Percentiles rank a stretch among this genome's conserved stretches.
phyloP scores from a whole-genome alignment of 2,329 filamentous ascomycete species.

The Arthroderma uncinatum region DNA sequence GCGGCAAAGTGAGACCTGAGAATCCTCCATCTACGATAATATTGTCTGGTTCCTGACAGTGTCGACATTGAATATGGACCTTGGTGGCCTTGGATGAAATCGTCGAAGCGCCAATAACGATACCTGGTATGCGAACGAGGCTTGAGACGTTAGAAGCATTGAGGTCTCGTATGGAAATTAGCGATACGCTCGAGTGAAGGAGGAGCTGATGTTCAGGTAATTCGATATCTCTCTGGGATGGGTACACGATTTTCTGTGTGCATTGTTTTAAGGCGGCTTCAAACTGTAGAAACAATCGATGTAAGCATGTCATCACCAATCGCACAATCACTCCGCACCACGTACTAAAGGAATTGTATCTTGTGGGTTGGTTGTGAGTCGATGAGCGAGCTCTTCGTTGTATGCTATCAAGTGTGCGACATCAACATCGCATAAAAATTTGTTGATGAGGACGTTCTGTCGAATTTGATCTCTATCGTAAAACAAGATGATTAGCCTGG shows the following conservation, averaged over 20 bases:
- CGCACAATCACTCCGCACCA: neutral
- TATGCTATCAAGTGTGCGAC: conserved; percentile 92
- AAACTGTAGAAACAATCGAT: conserved; percentile 48
- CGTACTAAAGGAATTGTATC: conserved; percentile 83
- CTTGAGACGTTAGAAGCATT: conserved; percentile 86
- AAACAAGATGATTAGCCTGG: neutral
- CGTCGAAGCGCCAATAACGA: conserved; percentile 93
- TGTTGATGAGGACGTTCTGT: conserved; percentile 87
- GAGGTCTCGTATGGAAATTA: conserved; percentile 86
- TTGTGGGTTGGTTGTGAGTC: conserved; percentile 75
- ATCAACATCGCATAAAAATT: conserved; percentile 93
- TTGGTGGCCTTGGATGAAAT: conserved; percentile 90
- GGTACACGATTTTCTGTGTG: conserved; percentile 86
- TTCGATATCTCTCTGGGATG: conserved; percentile 53
- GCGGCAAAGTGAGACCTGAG: conserved; percentile 70
- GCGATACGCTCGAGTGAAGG: conserved; percentile 79
- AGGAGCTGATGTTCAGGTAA: conserved; percentile 90
- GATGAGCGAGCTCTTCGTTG: conserved; percentile 88
- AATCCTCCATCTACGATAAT: conserved; percentile 75
- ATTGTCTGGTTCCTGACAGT: conserved; percentile 61
- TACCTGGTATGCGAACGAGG: conserved; percentile 92
- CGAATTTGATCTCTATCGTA: conserved; percentile 71
- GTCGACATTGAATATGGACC: conserved; percentile 77
- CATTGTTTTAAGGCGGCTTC: conserved; percentile 82
- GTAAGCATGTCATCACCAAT: neutral